Evolutionary conservation across 1,284 basidiomycete species (phyloP).

Genomic region (Malassezia restricta): DNA sequence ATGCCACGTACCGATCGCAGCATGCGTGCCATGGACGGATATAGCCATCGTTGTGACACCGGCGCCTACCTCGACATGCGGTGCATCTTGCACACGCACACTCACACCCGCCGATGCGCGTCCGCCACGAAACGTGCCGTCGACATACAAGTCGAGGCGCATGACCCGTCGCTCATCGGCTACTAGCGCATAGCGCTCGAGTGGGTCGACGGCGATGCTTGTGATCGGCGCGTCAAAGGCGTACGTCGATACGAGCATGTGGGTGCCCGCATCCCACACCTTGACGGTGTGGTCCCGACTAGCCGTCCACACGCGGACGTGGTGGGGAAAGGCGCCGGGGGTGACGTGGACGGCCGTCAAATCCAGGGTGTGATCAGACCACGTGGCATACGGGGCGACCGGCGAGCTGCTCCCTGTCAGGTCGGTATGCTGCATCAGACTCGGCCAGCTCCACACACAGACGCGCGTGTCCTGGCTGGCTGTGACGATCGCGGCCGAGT

Average conservation of each 20-base stretch:
- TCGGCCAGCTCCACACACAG: slow-evolving; percentile 75
- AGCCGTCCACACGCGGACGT: slow-evolving; percentile 64
- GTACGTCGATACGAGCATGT: slow-evolving; percentile 70
- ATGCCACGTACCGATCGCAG: slow-evolving; percentile 38
- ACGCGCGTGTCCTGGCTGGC: slow-evolving; percentile 79
- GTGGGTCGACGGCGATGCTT: slow-evolving; percentile 62
- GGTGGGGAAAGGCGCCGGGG: slow-evolving; percentile 60
- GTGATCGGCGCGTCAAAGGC: slow-evolving; percentile 61
- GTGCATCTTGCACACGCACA: neutral
- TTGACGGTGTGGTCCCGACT: slow-evolving; percentile 86
- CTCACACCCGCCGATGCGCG: neutral
- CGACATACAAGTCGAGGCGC: slow-evolving; percentile 65
- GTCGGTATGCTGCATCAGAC: slow-evolving; percentile 51
- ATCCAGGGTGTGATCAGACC: slow-evolving; percentile 82
- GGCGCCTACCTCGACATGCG: slow-evolving; percentile 14
- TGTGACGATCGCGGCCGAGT: slow-evolving; percentile 67
- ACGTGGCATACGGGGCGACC: slow-evolving; percentile 59
- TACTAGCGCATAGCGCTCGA: slow-evolving; percentile 78
- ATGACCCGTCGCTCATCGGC: slow-evolving; percentile 50
- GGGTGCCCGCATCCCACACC: slow-evolving; percentile 71
- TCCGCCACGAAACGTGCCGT: slow-evolving; percentile 29
- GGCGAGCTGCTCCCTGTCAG: slow-evolving; percentile 25
- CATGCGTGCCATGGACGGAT: slow-evolving; percentile 60
- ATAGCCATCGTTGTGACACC: slow-evolving; percentile 60
- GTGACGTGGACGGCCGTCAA: slow-evolving; percentile 71